phyloP scores from a whole-genome alignment of 1,284 basidiomycete species.

The Pseudozyma sp. region DNA sequence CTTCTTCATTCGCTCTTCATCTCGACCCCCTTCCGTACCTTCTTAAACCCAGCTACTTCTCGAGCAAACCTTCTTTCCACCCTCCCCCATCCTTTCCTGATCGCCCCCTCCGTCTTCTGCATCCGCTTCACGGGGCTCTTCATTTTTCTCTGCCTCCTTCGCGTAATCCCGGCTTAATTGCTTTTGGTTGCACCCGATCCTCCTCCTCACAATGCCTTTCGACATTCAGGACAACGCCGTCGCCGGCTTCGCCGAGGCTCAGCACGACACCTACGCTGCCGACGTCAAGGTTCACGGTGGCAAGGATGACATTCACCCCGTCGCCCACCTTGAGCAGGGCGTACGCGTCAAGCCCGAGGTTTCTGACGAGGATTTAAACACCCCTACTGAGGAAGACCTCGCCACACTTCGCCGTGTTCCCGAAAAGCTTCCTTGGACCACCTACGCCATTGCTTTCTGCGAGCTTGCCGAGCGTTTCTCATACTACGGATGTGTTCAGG shows the following conservation, averaged over 20 bases:
- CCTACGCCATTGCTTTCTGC: constrained; percentile 64
- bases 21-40: not conserved
- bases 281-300: constrained; percentile 41
- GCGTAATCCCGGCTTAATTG: not conserved
- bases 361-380: constrained; percentile 39
- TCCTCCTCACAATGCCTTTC: constrained; percentile 25
- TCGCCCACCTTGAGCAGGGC: constrained; percentile 45
- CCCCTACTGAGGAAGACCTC: constrained; percentile 62
- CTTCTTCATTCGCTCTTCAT: not conserved
- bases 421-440: constrained; percentile 63
- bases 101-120: not conserved
- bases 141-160: not conserved
- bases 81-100: not conserved
- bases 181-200: not conserved
- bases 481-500: constrained; percentile 65
- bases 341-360: constrained; percentile 34
- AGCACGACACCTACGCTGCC: constrained; percentile 36
- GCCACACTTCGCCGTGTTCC: constrained; percentile 61
- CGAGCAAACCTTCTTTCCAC: not conserved
- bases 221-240: constrained; percentile 49
- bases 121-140: not conserved
- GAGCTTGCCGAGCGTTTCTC: constrained; percentile 68
- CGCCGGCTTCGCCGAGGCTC: constrained; percentile 46
- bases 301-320: constrained; percentile 39
- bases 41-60: constrained; percentile 3